Percentiles rank a stretch among this genome's conserved stretches.
phyloP scores from a whole-genome alignment of 1,139 yeast species.

The Magnusiomyces sp. region DNA sequence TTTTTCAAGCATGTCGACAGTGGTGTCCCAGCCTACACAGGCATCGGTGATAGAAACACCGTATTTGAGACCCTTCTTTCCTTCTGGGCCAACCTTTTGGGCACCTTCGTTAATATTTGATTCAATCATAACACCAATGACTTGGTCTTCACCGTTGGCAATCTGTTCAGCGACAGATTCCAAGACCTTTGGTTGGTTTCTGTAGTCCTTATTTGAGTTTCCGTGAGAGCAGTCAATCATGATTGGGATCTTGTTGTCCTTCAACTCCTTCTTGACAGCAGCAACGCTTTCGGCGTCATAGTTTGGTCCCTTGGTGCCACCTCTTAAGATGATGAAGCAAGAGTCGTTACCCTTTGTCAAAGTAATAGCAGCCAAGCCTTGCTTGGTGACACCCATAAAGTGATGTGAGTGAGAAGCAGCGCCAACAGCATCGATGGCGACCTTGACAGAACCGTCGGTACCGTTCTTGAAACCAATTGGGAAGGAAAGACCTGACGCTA shows the following conservation, averaged over 20 bases:
- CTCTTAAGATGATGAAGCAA: conserved; percentile 86
- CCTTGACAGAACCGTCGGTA: conserved; percentile 88
- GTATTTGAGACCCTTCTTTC: conserved; percentile 66
- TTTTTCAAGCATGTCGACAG: conserved; percentile 59
- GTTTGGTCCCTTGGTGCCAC: conserved; percentile 90
- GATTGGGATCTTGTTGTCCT: conserved; percentile 58
- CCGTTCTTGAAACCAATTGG: conserved; percentile 98
- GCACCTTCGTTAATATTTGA: conserved; percentile 86
- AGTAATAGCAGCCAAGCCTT: conserved; percentile 91
- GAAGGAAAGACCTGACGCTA: conserved; percentile 91
- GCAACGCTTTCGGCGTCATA: conserved; percentile 67
- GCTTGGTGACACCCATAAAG: conserved; percentile 86
- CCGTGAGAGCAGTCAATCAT: conserved; percentile 99
- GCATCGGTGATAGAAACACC: conserved; percentile 97
- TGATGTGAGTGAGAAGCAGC: conserved; percentile 93
- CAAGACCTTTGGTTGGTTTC: conserved; percentile 92
- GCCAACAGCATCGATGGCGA: conserved; percentile 87
- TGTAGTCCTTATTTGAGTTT: conserved; percentile 81
- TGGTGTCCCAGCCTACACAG: conserved; percentile 84
- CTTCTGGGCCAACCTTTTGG: conserved; percentile 68
- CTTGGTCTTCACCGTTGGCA: conserved; percentile 59
- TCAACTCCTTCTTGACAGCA: conserved; percentile 57
- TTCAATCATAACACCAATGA: conserved; percentile 96
- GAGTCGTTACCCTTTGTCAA: conserved; percentile 92
- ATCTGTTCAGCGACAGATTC: conserved; percentile 70